phyloP scores from a whole-genome alignment of 2,329 filamentous ascomycete genomes.

The Cryphonectria japonica region DNA sequence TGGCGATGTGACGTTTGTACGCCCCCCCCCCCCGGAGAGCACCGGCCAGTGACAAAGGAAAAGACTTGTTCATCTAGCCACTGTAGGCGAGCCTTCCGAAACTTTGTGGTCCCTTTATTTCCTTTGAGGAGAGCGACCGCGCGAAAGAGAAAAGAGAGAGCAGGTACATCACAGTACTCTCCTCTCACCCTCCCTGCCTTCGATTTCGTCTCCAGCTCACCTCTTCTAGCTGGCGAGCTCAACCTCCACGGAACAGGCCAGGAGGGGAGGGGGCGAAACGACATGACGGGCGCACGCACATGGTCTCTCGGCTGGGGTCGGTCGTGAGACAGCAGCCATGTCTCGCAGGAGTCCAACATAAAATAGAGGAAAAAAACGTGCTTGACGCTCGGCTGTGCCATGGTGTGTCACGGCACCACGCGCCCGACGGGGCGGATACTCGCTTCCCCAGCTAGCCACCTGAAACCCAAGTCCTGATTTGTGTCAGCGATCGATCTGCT shows the following conservation, averaged over 20 bases:
- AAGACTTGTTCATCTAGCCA: neutral
- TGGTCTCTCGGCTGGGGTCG: neutral
- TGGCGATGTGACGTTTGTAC: no score
- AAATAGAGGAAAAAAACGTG: slow-evolving; percentile 20
- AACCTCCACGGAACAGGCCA: slow-evolving; percentile 4
- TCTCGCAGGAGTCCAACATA: slow-evolving; percentile 25
- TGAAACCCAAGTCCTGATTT: neutral
- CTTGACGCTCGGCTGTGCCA: slow-evolving; percentile 19
- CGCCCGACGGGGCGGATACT: neutral
- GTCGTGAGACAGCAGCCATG: neutral
- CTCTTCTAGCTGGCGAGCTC: slow-evolving; percentile 6
- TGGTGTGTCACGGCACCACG: slow-evolving; percentile 14
- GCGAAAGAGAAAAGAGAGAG: no score
- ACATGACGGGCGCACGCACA: neutral
- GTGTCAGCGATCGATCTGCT: neutral
- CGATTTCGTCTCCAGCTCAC: neutral
- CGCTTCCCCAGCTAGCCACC: slow-evolving; percentile 1
- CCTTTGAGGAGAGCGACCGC: neutral
- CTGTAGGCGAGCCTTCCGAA: neutral
- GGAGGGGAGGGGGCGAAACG: slow-evolving; percentile 2
- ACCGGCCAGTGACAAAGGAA: neutral
- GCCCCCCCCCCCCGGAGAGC: neutral
- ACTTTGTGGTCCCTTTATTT: neutral
- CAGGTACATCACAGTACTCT: neutral
- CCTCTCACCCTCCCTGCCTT: neutral